A percentile compares a stretch with the other conserved stretches of the same genome.
phyloP scores from a whole-genome alignment of 495 filamentous ascomycete species.

The Amphirosellinia nigrospora region DNA sequence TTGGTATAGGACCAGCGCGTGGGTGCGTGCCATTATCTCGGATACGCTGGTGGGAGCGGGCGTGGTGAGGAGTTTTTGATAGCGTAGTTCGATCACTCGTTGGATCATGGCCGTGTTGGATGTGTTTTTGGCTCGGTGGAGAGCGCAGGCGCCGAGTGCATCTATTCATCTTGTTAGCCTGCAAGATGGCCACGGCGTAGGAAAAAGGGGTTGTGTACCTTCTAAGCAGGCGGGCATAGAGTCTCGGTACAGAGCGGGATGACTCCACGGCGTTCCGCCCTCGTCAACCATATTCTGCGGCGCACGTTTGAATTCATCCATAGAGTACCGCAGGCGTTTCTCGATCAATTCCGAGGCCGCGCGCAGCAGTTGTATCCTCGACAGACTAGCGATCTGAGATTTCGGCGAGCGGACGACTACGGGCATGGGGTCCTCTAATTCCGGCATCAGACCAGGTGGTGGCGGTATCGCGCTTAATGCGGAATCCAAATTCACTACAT shows the following conservation, averaged over 20 bases:
- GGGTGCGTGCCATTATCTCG: slow-evolving; percentile 45
- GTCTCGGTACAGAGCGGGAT: slow-evolving; percentile 52
- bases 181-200: not conserved
- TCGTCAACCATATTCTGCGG: slow-evolving; percentile 55
- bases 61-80: slow-evolving; percentile 43
- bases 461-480: not conserved
- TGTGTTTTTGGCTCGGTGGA: slow-evolving; percentile 55
- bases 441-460: not conserved
- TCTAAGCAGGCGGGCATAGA: slow-evolving; percentile 56
- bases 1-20: slow-evolving; percentile 57
- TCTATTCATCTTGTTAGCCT: slow-evolving; percentile 41
- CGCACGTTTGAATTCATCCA: slow-evolving; percentile 48
- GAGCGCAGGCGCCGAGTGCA: slow-evolving; percentile 54
- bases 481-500: not conserved
- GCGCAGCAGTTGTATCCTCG: slow-evolving; percentile 13
- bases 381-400: not conserved
- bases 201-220: slow-evolving; percentile 39
- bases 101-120: slow-evolving; percentile 52
- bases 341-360: slow-evolving; percentile 31
- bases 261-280: slow-evolving; percentile 57
- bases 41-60: slow-evolving; percentile 37
- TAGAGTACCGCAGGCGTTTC: slow-evolving; percentile 51
- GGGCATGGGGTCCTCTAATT: slow-evolving; percentile 13
- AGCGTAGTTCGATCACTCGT: slow-evolving; percentile 48
- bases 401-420: not conserved